A percentile compares a stretch with the other conserved stretches of the same genome.
Evolutionary conservation across 2,329 filamentous ascomycete genomes (phyloP).

Genomic region (Claviceps quebecensis): DNA sequence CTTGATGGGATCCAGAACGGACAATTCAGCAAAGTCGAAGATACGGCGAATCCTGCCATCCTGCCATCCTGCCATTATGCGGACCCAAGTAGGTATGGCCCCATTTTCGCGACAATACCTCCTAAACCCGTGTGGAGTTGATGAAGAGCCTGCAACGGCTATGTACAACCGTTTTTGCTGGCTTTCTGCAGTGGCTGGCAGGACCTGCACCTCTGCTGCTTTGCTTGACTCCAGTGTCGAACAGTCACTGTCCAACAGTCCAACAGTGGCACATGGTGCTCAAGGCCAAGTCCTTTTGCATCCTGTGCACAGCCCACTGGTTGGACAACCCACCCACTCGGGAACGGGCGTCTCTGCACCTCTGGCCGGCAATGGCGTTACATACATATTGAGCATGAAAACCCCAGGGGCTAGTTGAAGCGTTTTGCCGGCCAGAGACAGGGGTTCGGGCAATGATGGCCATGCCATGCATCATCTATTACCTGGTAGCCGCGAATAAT

Average conservation of each 20-base stretch:
- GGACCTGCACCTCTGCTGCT: too few relatives aligned
- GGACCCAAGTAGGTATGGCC: background rate
- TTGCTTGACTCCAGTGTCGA: too few relatives aligned
- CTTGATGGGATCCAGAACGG: background rate
- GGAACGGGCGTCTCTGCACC: conserved; percentile 1
- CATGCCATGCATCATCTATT: background rate
- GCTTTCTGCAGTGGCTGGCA: background rate
- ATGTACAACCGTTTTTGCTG: background rate
- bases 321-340: conserved; percentile 6
- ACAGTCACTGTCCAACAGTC: background rate
- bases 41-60: background rate
- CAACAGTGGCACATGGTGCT: background rate
- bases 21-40: background rate
- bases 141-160: background rate
- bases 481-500: too few relatives aligned
- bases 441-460: background rate
- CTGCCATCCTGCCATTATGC: background rate
- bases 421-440: background rate
- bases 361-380: too few relatives aligned
- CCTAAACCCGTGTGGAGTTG: background rate
- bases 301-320: conserved; percentile 9
- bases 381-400: background rate
- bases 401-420: background rate
- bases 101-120: background rate
- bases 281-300: conserved; percentile 12